Evolutionary conservation across 2,329 filamentous ascomycete species (phyloP).

Genomic region (Colletotrichum destructivum): DNA sequence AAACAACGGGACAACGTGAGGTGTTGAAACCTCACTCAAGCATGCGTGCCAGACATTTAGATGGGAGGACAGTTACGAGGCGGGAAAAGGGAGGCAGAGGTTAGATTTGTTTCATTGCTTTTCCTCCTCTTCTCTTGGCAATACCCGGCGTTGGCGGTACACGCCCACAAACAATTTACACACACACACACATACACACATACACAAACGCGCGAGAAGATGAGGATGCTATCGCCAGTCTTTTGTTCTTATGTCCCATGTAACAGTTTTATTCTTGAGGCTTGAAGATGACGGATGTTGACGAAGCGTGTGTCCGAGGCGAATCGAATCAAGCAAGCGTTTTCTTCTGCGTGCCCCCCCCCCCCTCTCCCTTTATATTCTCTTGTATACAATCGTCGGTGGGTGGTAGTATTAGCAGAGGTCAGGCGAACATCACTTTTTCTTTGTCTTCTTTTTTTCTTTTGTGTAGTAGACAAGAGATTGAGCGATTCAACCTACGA

Average conservation of each 20-base stretch:
- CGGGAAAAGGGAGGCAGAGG: conserved; percentile 4
- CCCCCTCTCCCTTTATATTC: background rate
- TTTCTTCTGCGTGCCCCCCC: background rate
- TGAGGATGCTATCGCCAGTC: background rate
- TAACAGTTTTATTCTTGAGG: too few species aligned
- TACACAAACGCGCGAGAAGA: background rate
- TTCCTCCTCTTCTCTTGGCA: background rate
- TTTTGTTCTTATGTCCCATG: background rate
- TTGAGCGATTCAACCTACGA: background rate
- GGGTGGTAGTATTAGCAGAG: background rate
- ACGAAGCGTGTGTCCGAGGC: too few species aligned
- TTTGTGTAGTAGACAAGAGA: background rate
- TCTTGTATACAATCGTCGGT: background rate
- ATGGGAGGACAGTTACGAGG: background rate
- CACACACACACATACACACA: background rate
- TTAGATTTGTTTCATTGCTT: conserved; percentile 8
- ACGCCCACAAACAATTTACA: background rate
- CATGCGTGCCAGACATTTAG: conserved; percentile 8
- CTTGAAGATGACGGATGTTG: too few species aligned
- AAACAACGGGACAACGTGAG: background rate
- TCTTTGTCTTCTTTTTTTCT: background rate
- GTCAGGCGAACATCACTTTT: background rate
- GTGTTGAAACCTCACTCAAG: background rate
- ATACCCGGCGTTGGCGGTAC: conserved; percentile 22
- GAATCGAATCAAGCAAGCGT: background rate